Percentiles rank a stretch among this genome's conserved stretches.
phyloP scores from a whole-genome alignment of 2,329 filamentous ascomycete species.

The Nemania sp. region DNA sequence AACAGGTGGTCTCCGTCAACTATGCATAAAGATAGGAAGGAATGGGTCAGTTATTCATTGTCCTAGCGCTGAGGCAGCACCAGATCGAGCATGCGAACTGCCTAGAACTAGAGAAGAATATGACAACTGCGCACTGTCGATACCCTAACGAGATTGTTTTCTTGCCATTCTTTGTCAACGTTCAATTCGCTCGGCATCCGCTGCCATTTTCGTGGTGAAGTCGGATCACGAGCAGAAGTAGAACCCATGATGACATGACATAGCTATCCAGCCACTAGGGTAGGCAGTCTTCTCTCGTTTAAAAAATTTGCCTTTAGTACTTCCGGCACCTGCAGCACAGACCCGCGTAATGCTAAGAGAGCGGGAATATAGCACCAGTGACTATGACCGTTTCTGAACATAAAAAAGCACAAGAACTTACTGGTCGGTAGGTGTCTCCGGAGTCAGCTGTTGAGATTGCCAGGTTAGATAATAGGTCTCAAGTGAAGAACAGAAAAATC shows the following conservation, averaged over 20 bases:
- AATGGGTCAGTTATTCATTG: neutral
- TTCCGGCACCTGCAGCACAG: slow-evolving; percentile 18
- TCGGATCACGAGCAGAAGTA: slow-evolving; percentile 5
- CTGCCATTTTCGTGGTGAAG: slow-evolving; percentile 9
- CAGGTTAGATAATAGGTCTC: slow-evolving; percentile 55
- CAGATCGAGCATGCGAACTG: slow-evolving; percentile 11
- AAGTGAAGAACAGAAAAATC: slow-evolving; percentile 44
- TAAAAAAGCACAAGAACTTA: slow-evolving; percentile 44
- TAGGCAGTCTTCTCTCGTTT: slow-evolving; percentile 11
- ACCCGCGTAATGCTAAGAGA: neutral
- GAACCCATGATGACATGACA: slow-evolving; percentile 11
- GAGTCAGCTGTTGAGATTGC: slow-evolving; percentile 64
- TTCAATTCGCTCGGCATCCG: slow-evolving; percentile 4
- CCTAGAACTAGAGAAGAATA: neutral
- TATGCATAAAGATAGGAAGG: neutral
- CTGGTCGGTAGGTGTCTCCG: slow-evolving; percentile 71
- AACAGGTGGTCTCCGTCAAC: neutral
- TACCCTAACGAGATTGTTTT: slow-evolving; percentile 6
- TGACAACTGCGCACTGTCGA: slow-evolving; percentile 2
- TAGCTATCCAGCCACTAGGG: slow-evolving; percentile 13
- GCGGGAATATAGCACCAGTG: neutral
- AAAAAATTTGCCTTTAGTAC: slow-evolving; percentile 11
- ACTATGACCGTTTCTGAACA: slow-evolving; percentile 9
- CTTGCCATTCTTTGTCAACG: slow-evolving; percentile 6
- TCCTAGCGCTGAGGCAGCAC: neutral